Conservation (phyloP, 768 basidiomycete species). For the Agaricus blazei region DNA sequence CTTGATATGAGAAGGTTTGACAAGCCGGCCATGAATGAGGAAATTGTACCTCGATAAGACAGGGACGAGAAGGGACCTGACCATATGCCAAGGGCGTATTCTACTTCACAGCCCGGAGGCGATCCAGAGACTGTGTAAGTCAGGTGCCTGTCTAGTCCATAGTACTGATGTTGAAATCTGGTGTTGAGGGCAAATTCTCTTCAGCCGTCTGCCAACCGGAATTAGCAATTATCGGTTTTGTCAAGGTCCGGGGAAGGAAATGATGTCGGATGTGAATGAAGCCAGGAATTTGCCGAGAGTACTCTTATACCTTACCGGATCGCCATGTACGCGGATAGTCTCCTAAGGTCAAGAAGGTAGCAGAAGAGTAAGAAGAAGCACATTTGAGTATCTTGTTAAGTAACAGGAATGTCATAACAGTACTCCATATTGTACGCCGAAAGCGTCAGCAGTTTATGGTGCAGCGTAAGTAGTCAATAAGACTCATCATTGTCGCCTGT, state of each 20-base stretch:
- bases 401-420: no score
- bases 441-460: background rate
- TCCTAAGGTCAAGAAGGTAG: background rate
- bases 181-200: slow-evolving; percentile 64
- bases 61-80: no score
- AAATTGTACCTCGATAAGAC: no score
- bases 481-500: slow-evolving; percentile 26
- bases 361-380: background rate
- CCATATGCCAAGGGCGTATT: no score
- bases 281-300: slow-evolving; percentile 12
- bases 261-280: slow-evolving; percentile 77
- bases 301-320: slow-evolving; percentile 2
- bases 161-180: slow-evolving; percentile 47
- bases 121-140: slow-evolving; percentile 23
- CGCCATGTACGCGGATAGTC: background rate
- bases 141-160: slow-evolving; percentile 40
- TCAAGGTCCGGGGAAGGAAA: slow-evolving; percentile 53
- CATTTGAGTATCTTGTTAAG: background rate
- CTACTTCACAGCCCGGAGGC: slow-evolving; percentile 25
- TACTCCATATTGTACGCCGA: no score
- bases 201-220: slow-evolving; percentile 60
- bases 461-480: background rate
- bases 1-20: no score
- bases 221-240: slow-evolving; percentile 36
- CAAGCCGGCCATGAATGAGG: no score